Conservation (phyloP, 106 monocot species). For the Apostasia shenzhenica region DNA sequence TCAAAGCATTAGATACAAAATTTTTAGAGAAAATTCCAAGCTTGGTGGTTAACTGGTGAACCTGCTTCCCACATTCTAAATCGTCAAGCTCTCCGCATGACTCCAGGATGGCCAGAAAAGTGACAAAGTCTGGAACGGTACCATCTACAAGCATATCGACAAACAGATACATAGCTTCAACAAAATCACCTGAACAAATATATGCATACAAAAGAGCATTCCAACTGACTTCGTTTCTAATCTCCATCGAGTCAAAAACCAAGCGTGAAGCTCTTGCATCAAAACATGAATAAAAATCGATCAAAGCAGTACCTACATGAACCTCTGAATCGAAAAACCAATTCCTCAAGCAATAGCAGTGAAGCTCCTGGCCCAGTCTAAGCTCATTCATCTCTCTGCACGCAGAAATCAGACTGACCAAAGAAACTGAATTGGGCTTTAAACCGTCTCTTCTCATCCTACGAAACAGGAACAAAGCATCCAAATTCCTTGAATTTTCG, state of each 20-base stretch:
- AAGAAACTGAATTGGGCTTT: conserved; percentile 13
- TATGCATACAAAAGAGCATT: conserved; percentile 41
- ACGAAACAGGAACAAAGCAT: conserved; percentile 12
- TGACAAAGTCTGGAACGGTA: conserved; percentile 13
- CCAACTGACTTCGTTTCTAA: conserved; percentile 49
- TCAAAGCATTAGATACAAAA: conserved; percentile 38
- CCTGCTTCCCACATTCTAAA: conserved; percentile 52
- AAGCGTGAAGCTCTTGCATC: conserved; percentile 17
- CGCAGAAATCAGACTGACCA: conserved; percentile 18
- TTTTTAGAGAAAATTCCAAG: conserved; percentile 18
- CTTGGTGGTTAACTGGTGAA: conserved; percentile 37
- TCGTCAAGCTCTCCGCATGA: conserved; percentile 45
- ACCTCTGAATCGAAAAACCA: conserved; percentile 14
- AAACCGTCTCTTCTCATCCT: conserved; percentile 15
- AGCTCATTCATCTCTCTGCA: conserved; percentile 12
- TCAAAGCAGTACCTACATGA: conserved; percentile 23
- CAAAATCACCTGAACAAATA: background rate
- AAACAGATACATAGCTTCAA: conserved; percentile 27
- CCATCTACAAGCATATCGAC: conserved; percentile 34
- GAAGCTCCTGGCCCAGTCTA: conserved; percentile 13
- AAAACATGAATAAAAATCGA: conserved; percentile 24
- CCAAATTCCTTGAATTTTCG: conserved; percentile 8
- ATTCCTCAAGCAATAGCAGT: conserved; percentile 25
- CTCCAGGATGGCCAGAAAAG: conserved; percentile 36
- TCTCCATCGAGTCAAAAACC: conserved; percentile 40